phyloP scores from a whole-genome alignment of 495 filamentous ascomycete species.

The Lasiosphaeriaceae sp. region DNA sequence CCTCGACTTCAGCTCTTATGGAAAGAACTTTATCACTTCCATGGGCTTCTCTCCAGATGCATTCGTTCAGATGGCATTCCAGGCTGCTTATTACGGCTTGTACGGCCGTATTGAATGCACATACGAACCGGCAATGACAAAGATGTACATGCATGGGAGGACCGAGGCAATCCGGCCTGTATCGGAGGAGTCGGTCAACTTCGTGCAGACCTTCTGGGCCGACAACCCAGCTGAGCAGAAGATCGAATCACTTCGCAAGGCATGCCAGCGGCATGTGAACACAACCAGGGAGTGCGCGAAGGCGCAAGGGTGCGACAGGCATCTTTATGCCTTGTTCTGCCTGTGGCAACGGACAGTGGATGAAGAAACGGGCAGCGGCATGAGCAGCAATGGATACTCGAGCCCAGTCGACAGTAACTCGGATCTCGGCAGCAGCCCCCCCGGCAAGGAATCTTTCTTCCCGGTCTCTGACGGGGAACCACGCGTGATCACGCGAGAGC shows the following conservation, averaged over 20 bases:
- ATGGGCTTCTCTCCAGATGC: slow-evolving; percentile 97
- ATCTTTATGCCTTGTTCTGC: slow-evolving; percentile 90
- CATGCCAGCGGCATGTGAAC: slow-evolving; percentile 74
- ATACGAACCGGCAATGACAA: slow-evolving; percentile 98
- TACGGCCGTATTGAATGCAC: slow-evolving; percentile 92
- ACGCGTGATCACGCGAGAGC: slow-evolving; percentile 27
- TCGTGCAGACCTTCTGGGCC: slow-evolving; percentile 91
- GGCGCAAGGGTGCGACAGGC: slow-evolving; percentile 86
- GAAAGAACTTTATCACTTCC: slow-evolving; percentile 96
- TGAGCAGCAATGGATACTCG: slow-evolving; percentile 52
- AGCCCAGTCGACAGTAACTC: slow-evolving; percentile 52
- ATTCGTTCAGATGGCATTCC: slow-evolving; percentile 98
- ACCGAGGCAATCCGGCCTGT: slow-evolving; percentile 92
- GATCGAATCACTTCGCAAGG: slow-evolving; percentile 76
- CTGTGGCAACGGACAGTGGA: slow-evolving; percentile 91
- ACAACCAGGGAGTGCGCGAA: slow-evolving; percentile 87
- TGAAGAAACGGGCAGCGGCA: slow-evolving; percentile 57
- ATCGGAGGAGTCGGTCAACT: slow-evolving; percentile 73
- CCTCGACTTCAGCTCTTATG: slow-evolving; percentile 82
- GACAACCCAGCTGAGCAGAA: slow-evolving; percentile 80
- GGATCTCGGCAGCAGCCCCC: slow-evolving; percentile 49
- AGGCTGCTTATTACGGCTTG: slow-evolving; percentile 96
- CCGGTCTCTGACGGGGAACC: slow-evolving; percentile 11
- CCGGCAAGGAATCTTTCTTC: slow-evolving; percentile 31
- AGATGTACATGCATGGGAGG: slow-evolving; percentile 84